Base-by-base conservation (phyloP, 208 protist species). In the Naegleria fowleri region DNA sequence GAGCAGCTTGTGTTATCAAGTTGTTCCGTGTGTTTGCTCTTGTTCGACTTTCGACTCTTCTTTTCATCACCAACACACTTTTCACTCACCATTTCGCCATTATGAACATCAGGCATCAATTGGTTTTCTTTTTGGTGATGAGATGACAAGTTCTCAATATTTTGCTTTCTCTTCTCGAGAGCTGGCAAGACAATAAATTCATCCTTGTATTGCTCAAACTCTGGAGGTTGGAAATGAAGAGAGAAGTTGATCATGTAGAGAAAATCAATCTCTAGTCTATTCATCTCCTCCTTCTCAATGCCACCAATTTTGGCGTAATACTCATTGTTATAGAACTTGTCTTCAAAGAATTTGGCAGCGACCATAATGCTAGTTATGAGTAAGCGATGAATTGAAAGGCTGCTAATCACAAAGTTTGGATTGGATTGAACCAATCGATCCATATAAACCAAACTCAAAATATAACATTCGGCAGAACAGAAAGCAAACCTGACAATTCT, bases 281-380 rank as follows among this genome's bases (percentile, higher is more conserved):
- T 95, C 25, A 96, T 40, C 90, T 96, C 94, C 6, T 85, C 22
- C 0, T 25, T 29, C 0, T 39, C 29, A 1, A 96, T n/a, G n/a
- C 93, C 94, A 58, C 94, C 94, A 36, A 96, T 91, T 58, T 95
- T 93, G 41, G 92, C 92, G 91, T 93, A 96, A 89, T 93, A 94
- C 40, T 67, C 51, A 91, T 96, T 96, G 4, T 88, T 94, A 52
- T 93, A 95, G 87, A 93, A 96, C 5, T 41, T 58, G 51, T 96
- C 94, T 84, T 96, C 94, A 43, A 94, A 95, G 86, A 93, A 96
- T 91, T 96, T 96, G 25, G 92, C 83, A 7, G 94, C 94, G 16
- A 93, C 29, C 93, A 96, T 92, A 36, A 94, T 85, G 59, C 91
- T 92, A 0, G 91, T 93, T 0, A 95, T 88, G 25, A 95, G 36